Percentiles rank a stretch among this genome's conserved stretches.
Conservation (phyloP, 1,139 yeast species). For the Pneumocystis oryctolagi region DNA sequence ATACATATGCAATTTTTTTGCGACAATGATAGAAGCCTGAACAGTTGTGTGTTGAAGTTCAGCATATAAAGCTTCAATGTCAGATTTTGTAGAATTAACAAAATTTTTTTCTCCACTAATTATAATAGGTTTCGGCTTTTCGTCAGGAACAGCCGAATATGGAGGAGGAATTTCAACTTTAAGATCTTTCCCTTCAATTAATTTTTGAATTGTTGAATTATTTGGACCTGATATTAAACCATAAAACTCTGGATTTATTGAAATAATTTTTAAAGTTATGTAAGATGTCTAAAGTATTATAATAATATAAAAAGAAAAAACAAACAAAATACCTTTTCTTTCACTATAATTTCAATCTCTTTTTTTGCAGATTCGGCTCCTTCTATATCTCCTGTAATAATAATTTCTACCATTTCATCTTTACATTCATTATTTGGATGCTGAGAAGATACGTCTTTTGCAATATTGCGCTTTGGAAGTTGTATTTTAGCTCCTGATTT, state of each 20-base stretch:
- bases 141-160: conserved; percentile 7
- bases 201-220: conserved; percentile 11
- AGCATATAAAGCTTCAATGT: conserved; percentile 34
- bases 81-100: conserved; percentile 36
- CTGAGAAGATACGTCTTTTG: conserved; percentile 16
- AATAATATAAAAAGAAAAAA: not conserved
- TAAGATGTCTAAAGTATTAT: conserved; percentile 14
- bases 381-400: conserved; percentile 72
- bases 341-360: conserved; percentile 57
- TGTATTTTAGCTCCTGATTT: conserved; percentile 62
- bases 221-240: conserved; percentile 10
- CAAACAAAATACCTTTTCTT: conserved; percentile 37
- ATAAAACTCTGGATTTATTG: conserved; percentile 28
- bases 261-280: conserved; percentile 21
- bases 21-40: conserved; percentile 34
- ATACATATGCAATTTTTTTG: conserved; percentile 38
- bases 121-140: conserved; percentile 23
- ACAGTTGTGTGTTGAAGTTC: conserved; percentile 25
- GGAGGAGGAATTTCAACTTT: conserved; percentile 25
- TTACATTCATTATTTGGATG: conserved; percentile 19
- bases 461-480: conserved; percentile 37
- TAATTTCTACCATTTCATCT: conserved; percentile 40
- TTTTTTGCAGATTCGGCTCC: conserved; percentile 63
- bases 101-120: conserved; percentile 53
- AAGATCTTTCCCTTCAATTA: conserved; percentile 20